Evolutionary conservation across 2,329 filamentous ascomycete species (phyloP), one percentile per base, ranked within the genome.

Genomic region (Pleoardoris graminearum): DNA sequence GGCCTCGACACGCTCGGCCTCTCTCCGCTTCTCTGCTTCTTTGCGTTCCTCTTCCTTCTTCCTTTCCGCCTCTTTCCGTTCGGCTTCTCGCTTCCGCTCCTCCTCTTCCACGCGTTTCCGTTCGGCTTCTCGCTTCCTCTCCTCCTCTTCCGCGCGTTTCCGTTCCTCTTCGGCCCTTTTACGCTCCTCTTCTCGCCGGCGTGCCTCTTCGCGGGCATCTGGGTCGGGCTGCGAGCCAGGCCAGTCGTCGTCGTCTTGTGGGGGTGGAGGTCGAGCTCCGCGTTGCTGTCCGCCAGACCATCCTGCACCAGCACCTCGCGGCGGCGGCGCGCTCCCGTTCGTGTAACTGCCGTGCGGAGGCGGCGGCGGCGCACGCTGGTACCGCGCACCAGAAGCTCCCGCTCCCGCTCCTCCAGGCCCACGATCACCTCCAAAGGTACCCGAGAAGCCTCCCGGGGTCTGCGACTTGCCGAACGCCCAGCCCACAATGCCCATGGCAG

Each of bases 401-500:
- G 63, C 55, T n/a, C 67, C 69, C 7, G 67, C 64, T 27, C 67
- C 67, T 38, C 71, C 70, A 42, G 52, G 54, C 35, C 63, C 59
- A 38, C 61, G 55, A 4, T 62, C 61, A 29, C 69, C 68, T 30
- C 57, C 63, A 36, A 65, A 66, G 36, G 48, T 48, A 3, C 71
- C 72, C 5, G 32, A 38, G 33, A 47, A 47, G 43, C 44, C 44
- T 43, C 80, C 78, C 63, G 81, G 79, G 10, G 70, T 77, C 67
- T 87, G 85, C 53, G 81, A 84, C 66, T 85, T 83, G 14, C 88
- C 89, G 61, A 87, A 78, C 2, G 86, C 84, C 91, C 91, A 96
- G 3, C 89, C 90, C 7, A 84, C 86, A 23, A 94, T 76, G 4
- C 86, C 91, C 22, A 96, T 86, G 5, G 84, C 85, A 12, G 90